phyloP scores from a whole-genome alignment of 257 asterid genomes.

The Plantago ovata region DNA sequence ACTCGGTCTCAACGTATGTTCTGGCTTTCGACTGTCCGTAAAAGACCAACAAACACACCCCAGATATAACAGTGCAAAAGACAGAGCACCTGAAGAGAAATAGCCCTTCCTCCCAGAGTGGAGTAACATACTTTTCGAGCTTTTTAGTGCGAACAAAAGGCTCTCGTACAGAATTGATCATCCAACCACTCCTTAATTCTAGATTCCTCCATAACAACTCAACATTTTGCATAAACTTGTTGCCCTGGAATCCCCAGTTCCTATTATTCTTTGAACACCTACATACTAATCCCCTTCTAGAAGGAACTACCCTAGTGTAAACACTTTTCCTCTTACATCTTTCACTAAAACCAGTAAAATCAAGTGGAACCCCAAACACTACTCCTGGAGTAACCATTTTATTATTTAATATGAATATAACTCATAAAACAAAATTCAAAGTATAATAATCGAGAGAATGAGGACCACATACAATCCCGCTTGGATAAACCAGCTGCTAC shows the following conservation, averaged over 20 bases:
- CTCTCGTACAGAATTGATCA: slow-evolving; percentile 62
- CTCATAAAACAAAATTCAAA: too few species aligned
- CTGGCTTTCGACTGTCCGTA: slow-evolving; percentile 80
- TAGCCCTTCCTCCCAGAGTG: slow-evolving; percentile 87
- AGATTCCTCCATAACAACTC: slow-evolving; percentile 65
- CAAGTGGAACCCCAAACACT: too few species aligned
- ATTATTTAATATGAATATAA: too few species aligned
- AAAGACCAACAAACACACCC: slow-evolving; percentile 77
- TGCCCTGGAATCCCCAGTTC: slow-evolving; percentile 70
- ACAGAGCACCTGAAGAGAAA: slow-evolving; percentile 78
- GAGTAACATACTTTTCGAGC: slow-evolving; percentile 61
- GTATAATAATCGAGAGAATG: too few species aligned
- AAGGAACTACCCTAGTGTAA: slow-evolving; percentile 29
- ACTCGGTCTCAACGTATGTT: slow-evolving; percentile 61
- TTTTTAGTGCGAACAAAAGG: slow-evolving; percentile 53
- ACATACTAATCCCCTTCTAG: slow-evolving; percentile 36
- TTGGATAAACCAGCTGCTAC: too few species aligned
- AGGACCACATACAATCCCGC: too few species aligned
- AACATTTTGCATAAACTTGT: slow-evolving; percentile 51
- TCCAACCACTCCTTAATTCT: slow-evolving; percentile 50
- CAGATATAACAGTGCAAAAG: slow-evolving; percentile 76
- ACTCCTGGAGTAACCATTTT: too few species aligned
- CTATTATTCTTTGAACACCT: slow-evolving; percentile 51
- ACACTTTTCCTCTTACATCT: slow-evolving; percentile 17
- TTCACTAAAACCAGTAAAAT: too few species aligned